A percentile compares a stretch with the other conserved stretches of the same genome.
Conservation (phyloP, 2,329 filamentous ascomycete species). For the Colletotrichum spaethianum region DNA sequence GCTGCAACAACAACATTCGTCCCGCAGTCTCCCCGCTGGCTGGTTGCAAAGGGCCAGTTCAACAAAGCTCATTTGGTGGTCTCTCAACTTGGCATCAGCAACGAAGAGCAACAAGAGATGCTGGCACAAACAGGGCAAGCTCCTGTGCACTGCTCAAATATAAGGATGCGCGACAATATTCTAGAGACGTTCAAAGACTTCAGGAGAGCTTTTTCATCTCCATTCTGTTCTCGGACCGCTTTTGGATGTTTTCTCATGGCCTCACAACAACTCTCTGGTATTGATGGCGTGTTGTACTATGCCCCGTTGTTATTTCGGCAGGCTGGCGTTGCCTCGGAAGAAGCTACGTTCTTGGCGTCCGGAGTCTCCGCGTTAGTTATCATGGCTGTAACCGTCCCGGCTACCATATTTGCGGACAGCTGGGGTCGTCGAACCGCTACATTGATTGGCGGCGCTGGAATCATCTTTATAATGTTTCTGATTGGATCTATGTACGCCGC, state of each 20-base stretch:
- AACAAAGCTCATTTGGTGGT: constrained; percentile 56
- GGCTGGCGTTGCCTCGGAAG: constrained; percentile 67
- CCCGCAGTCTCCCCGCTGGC: constrained; percentile 70
- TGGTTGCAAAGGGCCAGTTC: constrained; percentile 58
- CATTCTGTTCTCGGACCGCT: constrained; percentile 59
- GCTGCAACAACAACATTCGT: constrained; percentile 51
- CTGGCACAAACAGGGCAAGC: constrained; percentile 4
- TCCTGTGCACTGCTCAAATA: constrained; percentile 47
- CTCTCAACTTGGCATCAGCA: neutral
- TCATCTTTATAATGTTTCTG: constrained; percentile 65
- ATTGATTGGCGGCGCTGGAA: constrained; percentile 65
- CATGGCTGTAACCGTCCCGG: constrained; percentile 68
- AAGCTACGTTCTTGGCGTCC: constrained; percentile 70
- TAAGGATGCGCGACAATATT: constrained; percentile 46
- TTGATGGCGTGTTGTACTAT: constrained; percentile 75
- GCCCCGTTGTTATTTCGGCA: constrained; percentile 72
- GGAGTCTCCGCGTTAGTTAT: constrained; percentile 71
- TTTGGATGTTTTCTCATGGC: constrained; percentile 72
- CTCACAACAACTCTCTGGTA: constrained; percentile 69
- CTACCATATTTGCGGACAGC: constrained; percentile 66
- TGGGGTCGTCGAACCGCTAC: constrained; percentile 69
- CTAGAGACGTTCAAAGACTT: constrained; percentile 50
- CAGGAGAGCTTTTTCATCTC: constrained; percentile 29
- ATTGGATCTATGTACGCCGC: constrained; percentile 67
- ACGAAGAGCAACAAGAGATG: constrained; percentile 24